Evolutionary conservation across 768 basidiomycete genomes (phyloP), one percentile per base, ranked within the genome.

Genomic region (Tephrocybe sp.): DNA sequence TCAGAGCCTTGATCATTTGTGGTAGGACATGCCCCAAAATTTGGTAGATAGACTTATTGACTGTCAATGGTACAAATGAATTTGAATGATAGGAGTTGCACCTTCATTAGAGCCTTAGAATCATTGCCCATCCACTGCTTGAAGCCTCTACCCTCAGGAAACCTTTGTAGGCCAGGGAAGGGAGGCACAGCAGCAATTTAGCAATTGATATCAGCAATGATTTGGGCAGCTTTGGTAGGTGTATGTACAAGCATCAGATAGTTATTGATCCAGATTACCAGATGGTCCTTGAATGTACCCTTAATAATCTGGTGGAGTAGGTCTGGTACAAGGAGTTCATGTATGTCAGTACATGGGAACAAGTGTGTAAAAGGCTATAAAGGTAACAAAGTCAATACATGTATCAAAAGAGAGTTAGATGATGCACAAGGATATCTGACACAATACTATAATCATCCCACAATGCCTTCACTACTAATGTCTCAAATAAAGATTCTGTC

Each of bases 91-190:
- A 36, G 9, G n/a, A 47, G 0, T 12, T 30, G n/a, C 37, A 68
- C 67, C 62, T 69, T 71, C 65, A 71, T 71, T 1, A 72, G 32
- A 2, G 48, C 48, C 40, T 50, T 50, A n/a, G 48, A 50, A 24
- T 51, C 50, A 45, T 51, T 33, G 2, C 50, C 50, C 12, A 42
- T 51, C 50, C 50, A 51, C 17, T 51, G n/a, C n/a, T n/a, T n/a
- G n/a, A n/a, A n/a, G n/a, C n/a, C n/a, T n/a, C n/a, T n/a, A n/a
- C n/a, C n/a, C n/a, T 50, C 39, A 14, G 49, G 30, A 50, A 43
- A 50, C 8, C 28, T 20, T 18, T 40, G n/a, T 2, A 50, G 25
- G 15, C 38, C 18, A 26, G 39, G 30, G 17, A 41, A 42, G 11
- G 49, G 21, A 12, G 40, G 33, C 3, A 9, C 28, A 42, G 26